These are phyloP conservation scores for Ceratocystiopsis minuta DNA, from an alignment of 2,329 filamentous ascomycete species.

Conservation along the genomic window DNA sequence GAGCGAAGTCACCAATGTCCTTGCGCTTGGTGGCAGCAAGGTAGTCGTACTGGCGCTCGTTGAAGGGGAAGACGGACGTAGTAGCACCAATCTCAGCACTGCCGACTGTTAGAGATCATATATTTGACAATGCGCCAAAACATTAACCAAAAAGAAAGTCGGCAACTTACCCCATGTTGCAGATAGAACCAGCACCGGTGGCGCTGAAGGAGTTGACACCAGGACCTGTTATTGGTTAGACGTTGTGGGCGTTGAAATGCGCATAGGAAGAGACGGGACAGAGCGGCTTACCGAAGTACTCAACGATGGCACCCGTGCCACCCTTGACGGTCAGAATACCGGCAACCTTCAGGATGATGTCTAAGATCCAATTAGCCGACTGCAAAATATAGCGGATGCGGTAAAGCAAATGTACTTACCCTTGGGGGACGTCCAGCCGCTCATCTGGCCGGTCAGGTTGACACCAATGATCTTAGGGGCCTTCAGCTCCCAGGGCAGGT, in stretches of 20 bases:
- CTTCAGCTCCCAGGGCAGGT: slow-evolving; percentile 95
- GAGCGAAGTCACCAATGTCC: slow-evolving; percentile 79
- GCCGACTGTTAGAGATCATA: not conserved
- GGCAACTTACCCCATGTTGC: slow-evolving; percentile 37
- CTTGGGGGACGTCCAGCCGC: slow-evolving; percentile 86
- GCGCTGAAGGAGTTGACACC: slow-evolving; percentile 57
- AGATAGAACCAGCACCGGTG: slow-evolving; percentile 78
- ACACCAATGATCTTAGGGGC: slow-evolving; percentile 95
- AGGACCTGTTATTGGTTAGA: no score
- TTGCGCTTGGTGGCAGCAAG: slow-evolving; percentile 77
- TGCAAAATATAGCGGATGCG: no score
- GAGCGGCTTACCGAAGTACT: no score
- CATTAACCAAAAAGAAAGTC: not conserved
- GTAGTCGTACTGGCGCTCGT: slow-evolving; percentile 95
- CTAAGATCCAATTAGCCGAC: no score
- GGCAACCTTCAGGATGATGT: slow-evolving; percentile 94
- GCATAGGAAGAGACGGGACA: not conserved
- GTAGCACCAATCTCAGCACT: slow-evolving; percentile 60
- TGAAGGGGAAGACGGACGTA: slow-evolving; percentile 93
- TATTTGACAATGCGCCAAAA: no score
- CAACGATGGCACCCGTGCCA: slow-evolving; percentile 79
- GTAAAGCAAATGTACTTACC: slow-evolving; percentile 37
- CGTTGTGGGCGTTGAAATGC: no score
- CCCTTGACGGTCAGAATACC: slow-evolving; percentile 96
- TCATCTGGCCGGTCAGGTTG: slow-evolving; percentile 75